Conservation (phyloP, 768 basidiomycete genomes). For the Lactarius akahatsu region DNA sequence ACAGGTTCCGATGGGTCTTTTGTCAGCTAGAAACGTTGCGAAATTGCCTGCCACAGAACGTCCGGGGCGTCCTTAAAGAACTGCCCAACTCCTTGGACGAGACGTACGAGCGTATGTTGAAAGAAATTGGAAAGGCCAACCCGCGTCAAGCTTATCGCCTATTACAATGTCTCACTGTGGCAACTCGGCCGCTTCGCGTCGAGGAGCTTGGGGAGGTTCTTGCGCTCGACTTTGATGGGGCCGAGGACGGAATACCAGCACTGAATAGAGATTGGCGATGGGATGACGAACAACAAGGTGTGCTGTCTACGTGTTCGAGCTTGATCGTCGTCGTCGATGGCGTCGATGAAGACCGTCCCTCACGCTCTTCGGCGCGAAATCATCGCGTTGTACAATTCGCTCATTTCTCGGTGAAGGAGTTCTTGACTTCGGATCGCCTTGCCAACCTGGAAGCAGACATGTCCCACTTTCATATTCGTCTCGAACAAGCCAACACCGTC, state of each 20-base stretch:
- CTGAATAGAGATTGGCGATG: neutral
- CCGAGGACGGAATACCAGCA: neutral
- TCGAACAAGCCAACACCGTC: neutral
- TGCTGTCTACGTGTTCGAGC: neutral
- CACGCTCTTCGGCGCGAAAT: too few relatives aligned
- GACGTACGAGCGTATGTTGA: neutral
- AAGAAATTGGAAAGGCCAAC: neutral
- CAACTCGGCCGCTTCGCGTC: neutral
- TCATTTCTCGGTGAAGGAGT: conserved; percentile 2
- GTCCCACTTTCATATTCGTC: neutral
- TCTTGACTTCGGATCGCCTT: conserved; percentile 9
- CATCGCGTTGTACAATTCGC: neutral
- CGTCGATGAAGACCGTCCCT: neutral
- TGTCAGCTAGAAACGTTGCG: neutral
- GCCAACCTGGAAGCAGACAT: neutral
- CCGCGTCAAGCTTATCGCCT: neutral
- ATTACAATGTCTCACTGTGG: neutral
- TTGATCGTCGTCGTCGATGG: neutral
- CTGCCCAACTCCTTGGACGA: neutral
- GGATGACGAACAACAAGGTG: neutral
- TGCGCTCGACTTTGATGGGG: neutral
- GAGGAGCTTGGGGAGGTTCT: neutral
- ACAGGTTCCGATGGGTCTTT: neutral
- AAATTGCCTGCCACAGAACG: neutral
- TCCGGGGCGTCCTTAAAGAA: neutral